Percentiles rank a stretch among this genome's conserved stretches.
Conservation (phyloP, 176 grass and related monocot species). For the Tillandsia leiboldiana region DNA sequence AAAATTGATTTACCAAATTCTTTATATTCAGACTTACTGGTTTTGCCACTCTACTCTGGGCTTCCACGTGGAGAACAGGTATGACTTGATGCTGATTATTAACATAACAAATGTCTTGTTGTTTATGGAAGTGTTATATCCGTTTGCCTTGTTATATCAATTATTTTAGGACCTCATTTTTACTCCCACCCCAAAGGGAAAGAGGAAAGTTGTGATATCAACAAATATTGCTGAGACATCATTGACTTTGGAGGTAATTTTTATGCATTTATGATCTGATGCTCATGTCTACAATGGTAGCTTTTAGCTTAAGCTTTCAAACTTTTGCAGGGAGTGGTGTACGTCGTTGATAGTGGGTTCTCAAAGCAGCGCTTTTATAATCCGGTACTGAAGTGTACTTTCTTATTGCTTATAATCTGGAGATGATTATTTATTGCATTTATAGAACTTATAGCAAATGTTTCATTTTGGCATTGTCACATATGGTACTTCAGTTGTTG, state of each 20-base stretch:
- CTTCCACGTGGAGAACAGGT: conserved; percentile 86
- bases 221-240: conserved; percentile 99
- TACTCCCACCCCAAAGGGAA: conserved; percentile 63
- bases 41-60: conserved; percentile 86
- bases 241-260: conserved; percentile 74
- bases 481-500: too few relatives aligned
- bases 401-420: background rate
- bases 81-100: background rate
- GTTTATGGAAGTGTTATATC: background rate
- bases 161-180: conserved; percentile 84
- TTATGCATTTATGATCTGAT: conserved; percentile 5
- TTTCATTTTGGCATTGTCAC: too few relatives aligned
- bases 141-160: conserved; percentile 11
- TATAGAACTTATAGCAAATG: too few relatives aligned
- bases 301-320: conserved; percentile 19
- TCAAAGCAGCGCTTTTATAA: conserved; percentile 99
- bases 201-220: conserved; percentile 97
- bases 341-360: conserved; percentile 93
- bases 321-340: conserved; percentile 61
- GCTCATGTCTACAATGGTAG: conserved; percentile 1
- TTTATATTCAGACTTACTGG: conserved; percentile 60
- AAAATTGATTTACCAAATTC: background rate
- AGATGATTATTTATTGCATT: background rate
- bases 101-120: background rate
- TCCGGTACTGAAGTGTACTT: conserved; percentile 41